These are phyloP conservation scores for Xylariaceae sp. DNA, from an alignment of 2,329 filamentous ascomycete genomes.

Conservation along the genomic window DNA sequence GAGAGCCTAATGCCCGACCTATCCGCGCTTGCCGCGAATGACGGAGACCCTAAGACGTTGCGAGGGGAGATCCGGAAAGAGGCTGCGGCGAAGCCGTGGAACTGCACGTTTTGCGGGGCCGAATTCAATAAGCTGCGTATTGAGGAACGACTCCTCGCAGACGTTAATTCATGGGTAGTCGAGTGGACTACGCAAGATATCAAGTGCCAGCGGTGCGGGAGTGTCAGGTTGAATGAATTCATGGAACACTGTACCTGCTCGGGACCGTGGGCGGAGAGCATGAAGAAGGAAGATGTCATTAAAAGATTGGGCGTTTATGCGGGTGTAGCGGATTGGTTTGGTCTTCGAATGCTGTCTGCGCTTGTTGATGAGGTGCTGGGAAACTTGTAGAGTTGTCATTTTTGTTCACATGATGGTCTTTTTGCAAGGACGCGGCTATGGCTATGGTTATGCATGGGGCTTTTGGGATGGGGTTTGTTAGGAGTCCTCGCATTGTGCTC, in stretches of 20 bases:
- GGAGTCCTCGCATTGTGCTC: too few species aligned
- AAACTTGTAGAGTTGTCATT: constrained; percentile 13
- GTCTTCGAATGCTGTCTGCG: constrained; percentile 70
- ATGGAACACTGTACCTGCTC: constrained; percentile 95
- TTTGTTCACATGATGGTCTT: not conserved
- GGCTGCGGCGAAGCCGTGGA: constrained; percentile 53
- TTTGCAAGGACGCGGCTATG: too few species aligned
- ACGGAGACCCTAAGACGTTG: not conserved
- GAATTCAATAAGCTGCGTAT: constrained; percentile 74
- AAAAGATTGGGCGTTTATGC: constrained; percentile 63
- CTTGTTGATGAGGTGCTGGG: constrained; percentile 61
- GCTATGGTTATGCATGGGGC: too few species aligned
- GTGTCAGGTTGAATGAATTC: constrained; percentile 81
- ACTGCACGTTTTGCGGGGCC: constrained; percentile 67
- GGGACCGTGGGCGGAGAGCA: constrained; percentile 72
- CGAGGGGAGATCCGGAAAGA: constrained; percentile 22
- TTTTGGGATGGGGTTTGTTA: too few species aligned
- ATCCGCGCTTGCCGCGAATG: constrained; percentile 9
- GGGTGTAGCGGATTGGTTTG: constrained; percentile 72
- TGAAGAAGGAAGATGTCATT: constrained; percentile 60
- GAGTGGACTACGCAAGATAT: constrained; percentile 88
- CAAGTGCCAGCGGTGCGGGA: constrained; percentile 66
- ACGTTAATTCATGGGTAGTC: constrained; percentile 68
- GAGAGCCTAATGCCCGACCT: constrained; percentile 64
- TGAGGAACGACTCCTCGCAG: constrained; percentile 74